Evolutionary conservation across 768 basidiomycete species (phyloP), one percentile per base, ranked within the genome.

Genomic region (Leccinum broughii): DNA sequence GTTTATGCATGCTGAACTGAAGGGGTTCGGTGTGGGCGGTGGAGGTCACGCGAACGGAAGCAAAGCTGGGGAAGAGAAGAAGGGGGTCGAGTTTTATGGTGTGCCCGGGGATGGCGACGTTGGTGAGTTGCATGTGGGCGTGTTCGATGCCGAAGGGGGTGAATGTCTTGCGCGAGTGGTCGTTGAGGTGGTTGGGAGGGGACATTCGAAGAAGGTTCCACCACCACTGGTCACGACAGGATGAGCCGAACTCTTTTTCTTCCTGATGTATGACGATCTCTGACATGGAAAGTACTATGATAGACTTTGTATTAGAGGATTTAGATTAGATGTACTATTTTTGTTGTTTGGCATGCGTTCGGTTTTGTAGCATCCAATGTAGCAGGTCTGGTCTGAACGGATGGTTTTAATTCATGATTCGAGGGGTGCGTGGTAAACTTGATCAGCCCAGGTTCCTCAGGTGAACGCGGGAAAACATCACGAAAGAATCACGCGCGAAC

Each of bases 51-150:
- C 44, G 44, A 44, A 1, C n/a, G 41, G 41, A 44, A 44, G 62
- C 22, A 77, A 76, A 10, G n/a, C 41, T 44, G 70, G 70, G 26
- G 76, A 76, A 41, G 75, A 76, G 51, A 80, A 78, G 69, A 82
- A 81, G 37, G 77, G 75, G 13, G 77, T 87, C 28, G 85, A 88
- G 65, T 76, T 88, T 41, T 80, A 77, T 57, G 88, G 87, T 28
- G 75, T 80, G 35, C 84, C 87, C 2, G 67, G 65, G 34, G 73
- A 76, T 39, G 69, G 71, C 7, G 85, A 88, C 62, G 64, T 85
- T 37, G 87, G 87, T 24, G 80, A 82, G 68, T 68, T 81, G 58
- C 77, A 77, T 6, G 75, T 87, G 58, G 87, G 83, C 6, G 77
- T 89, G 28, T 88, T 83, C 66, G 77, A 78, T 39, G 73, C 69